Evolutionary conservation across 73 alveolate species (phyloP), one percentile per base, ranked within the genome.

Genomic region (Symbiodinium pilosum): DNA sequence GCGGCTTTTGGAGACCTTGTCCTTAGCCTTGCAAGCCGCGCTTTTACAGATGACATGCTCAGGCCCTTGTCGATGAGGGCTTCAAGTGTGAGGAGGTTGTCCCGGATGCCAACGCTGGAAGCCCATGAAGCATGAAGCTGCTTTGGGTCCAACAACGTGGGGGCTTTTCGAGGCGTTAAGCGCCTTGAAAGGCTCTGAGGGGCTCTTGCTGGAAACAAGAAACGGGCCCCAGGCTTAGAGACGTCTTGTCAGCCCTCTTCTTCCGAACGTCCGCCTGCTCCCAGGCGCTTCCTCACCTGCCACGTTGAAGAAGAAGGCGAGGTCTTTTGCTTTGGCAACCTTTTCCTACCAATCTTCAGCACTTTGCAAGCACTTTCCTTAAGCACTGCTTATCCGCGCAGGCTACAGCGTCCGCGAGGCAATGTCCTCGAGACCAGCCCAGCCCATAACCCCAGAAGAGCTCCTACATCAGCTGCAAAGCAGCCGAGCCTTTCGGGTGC

Each of bases 401-500:
- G 77, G 77, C 32, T 64, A 1, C 77, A 21, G 77, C 36, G 28
- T 64, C 36, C 30, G 77, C 11, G 77, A 64, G 36, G 77, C 77
- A 26, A 64, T 64, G 77, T 64, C 77, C 36, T 18, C 77, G 36
- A 16, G 16, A 64, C 38, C 77, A 26, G 38, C 32, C 3, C 77
- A 9, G 77, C 38, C 32, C 36, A 36, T 64, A 18, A 64, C 38
- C 7, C 38, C 30, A 21, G 77, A 7, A 36, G 77, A 64, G 77
- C 41, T 64, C 36, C 77, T 64, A 32, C 32, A 16, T 36, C 77
- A 64, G 77, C 77, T 64, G 77, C 77, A 64, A 64, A 64, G 77
- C 77, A 64, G 77, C 77, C 30, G 77, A 64, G 77, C 77, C 32
- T 64, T 64, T 36, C 77, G 77, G 28, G 77, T 64, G 77, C 77